Evolutionary conservation across 2,329 filamentous ascomycete species (phyloP).

Genomic region (Verticillium nubilum): DNA sequence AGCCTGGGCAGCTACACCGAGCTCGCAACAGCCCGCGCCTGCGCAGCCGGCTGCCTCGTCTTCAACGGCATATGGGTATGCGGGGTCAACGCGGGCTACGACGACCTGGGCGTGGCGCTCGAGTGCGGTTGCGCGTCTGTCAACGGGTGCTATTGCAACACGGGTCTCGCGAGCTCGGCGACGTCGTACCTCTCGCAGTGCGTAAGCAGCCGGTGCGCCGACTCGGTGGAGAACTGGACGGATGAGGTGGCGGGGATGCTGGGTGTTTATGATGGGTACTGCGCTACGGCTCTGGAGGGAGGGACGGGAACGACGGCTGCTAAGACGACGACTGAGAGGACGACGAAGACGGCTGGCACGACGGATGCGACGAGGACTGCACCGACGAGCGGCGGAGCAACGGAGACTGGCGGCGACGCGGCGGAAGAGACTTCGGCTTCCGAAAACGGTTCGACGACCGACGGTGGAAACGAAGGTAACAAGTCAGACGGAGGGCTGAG

Average conservation of each 20-base stretch:
- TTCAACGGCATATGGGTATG: constrained; percentile 15
- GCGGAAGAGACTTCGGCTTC: neutral
- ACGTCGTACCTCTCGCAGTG: constrained; percentile 17
- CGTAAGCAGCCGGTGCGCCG: constrained; percentile 15
- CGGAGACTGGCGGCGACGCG: neutral
- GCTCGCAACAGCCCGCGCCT: constrained; percentile 15
- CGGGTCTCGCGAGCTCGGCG: constrained; percentile 15
- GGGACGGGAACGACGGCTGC: neutral
- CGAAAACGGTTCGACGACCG: neutral
- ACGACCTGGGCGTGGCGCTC: constrained; percentile 12
- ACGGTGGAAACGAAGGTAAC: too few species aligned
- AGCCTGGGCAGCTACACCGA: constrained; percentile 5
- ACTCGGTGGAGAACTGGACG: constrained; percentile 13
- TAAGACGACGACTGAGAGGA: neutral
- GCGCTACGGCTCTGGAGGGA: constrained; percentile 16
- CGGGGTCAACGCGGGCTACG: constrained; percentile 10
- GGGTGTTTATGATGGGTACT: constrained; percentile 16
- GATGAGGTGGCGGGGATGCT: constrained; percentile 15
- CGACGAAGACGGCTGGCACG: neutral
- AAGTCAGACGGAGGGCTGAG: constrained; percentile 11
- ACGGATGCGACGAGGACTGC: constrained; percentile 2
- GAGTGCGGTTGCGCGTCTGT: constrained; percentile 16
- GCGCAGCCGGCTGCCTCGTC: constrained; percentile 17
- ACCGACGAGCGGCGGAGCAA: neutral
- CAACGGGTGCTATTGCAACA: constrained; percentile 19